Evolutionary conservation across 2,329 filamentous ascomycete species (phyloP).

Genomic region (Penicillium palitans): DNA sequence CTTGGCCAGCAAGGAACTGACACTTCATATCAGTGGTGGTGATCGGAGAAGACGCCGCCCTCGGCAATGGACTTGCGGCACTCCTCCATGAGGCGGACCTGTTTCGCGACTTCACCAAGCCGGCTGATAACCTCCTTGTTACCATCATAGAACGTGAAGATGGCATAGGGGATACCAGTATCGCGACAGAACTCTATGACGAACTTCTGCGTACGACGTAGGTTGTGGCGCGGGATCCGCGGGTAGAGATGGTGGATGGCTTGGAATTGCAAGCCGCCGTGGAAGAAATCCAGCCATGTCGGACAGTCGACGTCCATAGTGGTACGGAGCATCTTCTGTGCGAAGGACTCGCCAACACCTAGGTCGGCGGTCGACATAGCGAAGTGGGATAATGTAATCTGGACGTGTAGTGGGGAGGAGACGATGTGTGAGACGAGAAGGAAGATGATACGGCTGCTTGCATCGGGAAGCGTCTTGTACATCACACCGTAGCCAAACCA

Average conservation of each 20-base stretch:
- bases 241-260: slow-evolving; percentile 85
- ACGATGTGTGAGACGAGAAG: slow-evolving; percentile 78
- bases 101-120: slow-evolving; percentile 75
- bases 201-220: slow-evolving; percentile 70
- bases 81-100: slow-evolving; percentile 74
- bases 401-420: slow-evolving; percentile 78
- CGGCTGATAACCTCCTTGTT: slow-evolving; percentile 77
- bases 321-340: slow-evolving; percentile 86
- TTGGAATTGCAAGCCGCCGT: slow-evolving; percentile 87
- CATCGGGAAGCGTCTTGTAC: slow-evolving; percentile 70
- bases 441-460: slow-evolving; percentile 69
- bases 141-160: slow-evolving; percentile 81
- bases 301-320: slow-evolving; percentile 94
- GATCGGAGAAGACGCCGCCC: slow-evolving; percentile 35
- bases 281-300: slow-evolving; percentile 83
- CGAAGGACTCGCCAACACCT: slow-evolving; percentile 80
- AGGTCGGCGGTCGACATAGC: slow-evolving; percentile 90
- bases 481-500: slow-evolving; percentile 84
- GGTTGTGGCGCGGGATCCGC: slow-evolving; percentile 79
- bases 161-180: slow-evolving; percentile 78
- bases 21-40: slow-evolving; percentile 26
- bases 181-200: slow-evolving; percentile 81
- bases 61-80: slow-evolving; percentile 58
- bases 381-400: slow-evolving; percentile 90
- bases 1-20: slow-evolving; percentile 10